Conservation (phyloP, 768 basidiomycete genomes). For the Daedalea quercina region DNA sequence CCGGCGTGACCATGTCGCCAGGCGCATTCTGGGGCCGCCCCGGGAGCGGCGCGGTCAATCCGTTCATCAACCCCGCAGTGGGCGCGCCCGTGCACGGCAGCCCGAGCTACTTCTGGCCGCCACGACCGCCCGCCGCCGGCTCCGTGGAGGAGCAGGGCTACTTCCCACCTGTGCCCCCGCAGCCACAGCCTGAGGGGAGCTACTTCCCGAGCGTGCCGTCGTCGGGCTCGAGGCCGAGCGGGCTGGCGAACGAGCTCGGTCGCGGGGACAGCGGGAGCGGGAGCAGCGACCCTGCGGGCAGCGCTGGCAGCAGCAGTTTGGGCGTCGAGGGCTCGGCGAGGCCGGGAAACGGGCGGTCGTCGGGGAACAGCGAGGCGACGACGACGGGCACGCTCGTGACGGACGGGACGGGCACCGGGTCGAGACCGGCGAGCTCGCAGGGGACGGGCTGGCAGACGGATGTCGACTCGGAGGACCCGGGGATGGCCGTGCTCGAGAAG, state of each 20-base stretch:
- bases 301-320: neutral
- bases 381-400: conserved; percentile 6
- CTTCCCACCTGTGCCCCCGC: conserved; percentile 32
- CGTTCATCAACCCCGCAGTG: conserved; percentile 51
- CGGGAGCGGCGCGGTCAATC: conserved; percentile 28
- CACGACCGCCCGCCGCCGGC: neutral
- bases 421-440: conserved; percentile 14
- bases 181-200: conserved; percentile 16
- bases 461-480: neutral
- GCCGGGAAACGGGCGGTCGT: conserved; percentile 5
- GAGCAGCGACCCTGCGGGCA: conserved; percentile 1
- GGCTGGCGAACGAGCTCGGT: conserved; percentile 24
- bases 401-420: conserved; percentile 6
- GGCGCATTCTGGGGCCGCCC: conserved; percentile 69
- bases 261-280: conserved; percentile 5
- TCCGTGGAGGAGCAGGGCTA: conserved; percentile 24
- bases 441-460: conserved; percentile 21
- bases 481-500: neutral
- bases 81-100: conserved; percentile 46
- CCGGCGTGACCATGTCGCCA: conserved; percentile 66
- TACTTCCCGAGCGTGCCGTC: conserved; percentile 38
- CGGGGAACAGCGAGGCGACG: conserved; percentile 11
- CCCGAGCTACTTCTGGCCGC: conserved; percentile 5
- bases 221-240: conserved; percentile 12
- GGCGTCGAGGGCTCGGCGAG: neutral